Base-by-base conservation (phyloP, 2,329 filamentous ascomycete species). In the Ilyonectria sp. region DNA sequence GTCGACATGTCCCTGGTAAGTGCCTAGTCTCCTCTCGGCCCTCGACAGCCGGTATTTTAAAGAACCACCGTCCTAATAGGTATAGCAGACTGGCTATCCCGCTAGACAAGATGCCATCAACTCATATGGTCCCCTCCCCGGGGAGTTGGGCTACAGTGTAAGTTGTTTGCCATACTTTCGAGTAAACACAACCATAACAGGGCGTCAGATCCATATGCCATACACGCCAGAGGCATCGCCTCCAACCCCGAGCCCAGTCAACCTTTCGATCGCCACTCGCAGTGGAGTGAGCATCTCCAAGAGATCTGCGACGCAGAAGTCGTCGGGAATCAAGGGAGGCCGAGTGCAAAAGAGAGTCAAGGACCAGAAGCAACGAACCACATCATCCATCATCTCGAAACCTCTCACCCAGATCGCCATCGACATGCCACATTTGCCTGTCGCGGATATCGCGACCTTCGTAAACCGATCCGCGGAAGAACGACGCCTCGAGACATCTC, bases 361-460 rank as follows among this genome's bases (percentile, higher is more conserved):
- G 26, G 81, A 62, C 81, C 81, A 76, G 82, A 73, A 71, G 26
- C 63, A 74, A 26, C 64, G 68, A 85, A 73, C 66, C 44, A 21
- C 60, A 9, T 52, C 65, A 21, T 86, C 87, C 2, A 87, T 86
- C 69, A 82, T 95, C 40, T 87, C 87, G 4, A 87, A 86, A 60
- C 92, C 94, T 0, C 83, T 97, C 63, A 95, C 92, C 75, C 86
- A 91, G 69, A 79, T 95, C 71, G 93, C 92, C 6, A 88, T 86
- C 71, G 86, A 91, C 60, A 85, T 89, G 69, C 85, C 85, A 19
- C 78, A 86, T 61, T 86, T 94, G 44, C 87, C 89, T 0, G 85
- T 97, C 55, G 88, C 89, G 57, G 92, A 98, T 79, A 97, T 98
- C 82, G 89, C 92, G 59, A 85, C 86, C 29, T 97, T 93, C 85